A percentile compares a stretch with the other conserved stretches of the same genome.
These are phyloP conservation scores for Pseudogymnoascus sp. DNA, from an alignment of 2,329 filamentous ascomycete species.

Conservation along the genomic window DNA sequence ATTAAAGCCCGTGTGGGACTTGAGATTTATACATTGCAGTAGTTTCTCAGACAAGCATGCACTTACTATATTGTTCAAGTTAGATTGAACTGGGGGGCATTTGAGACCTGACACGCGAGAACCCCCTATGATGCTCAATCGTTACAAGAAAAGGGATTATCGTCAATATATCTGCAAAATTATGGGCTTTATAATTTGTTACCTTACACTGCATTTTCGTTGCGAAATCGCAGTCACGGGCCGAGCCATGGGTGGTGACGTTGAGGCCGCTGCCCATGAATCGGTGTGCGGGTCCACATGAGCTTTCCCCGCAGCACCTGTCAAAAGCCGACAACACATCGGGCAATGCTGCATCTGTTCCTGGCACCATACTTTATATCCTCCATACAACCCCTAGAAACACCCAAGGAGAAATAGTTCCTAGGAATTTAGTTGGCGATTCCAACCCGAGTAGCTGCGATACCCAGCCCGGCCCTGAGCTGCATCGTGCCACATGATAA, in stretches of 20 bases:
- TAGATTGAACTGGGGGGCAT: not conserved
- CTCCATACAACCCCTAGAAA: not conserved
- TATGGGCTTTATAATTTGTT: not conserved
- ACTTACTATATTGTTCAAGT: not conserved
- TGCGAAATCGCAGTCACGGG: not conserved
- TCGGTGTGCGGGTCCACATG: not conserved
- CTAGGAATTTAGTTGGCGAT: not conserved
- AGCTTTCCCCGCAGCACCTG: not conserved
- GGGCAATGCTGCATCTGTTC: not conserved
- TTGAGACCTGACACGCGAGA: not conserved
- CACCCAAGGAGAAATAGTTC: not conserved
- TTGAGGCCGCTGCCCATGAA: not conserved
- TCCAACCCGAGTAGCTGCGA: not conserved
- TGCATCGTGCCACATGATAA: not conserved
- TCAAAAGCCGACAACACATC: conserved; percentile 6
- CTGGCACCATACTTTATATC: not conserved
- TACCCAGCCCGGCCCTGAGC: not conserved
- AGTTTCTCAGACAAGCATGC: not conserved
- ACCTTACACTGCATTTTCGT: not conserved
- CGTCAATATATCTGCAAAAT: no score
- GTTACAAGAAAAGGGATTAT: not conserved
- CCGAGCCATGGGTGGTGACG: conserved; percentile 1
- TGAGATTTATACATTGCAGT: not conserved
- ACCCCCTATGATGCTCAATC: not conserved
- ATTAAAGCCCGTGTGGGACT: conserved; percentile 2